Conservation (phyloP, 2,329 filamentous ascomycete species). For the Tolypocladium amazonense region DNA sequence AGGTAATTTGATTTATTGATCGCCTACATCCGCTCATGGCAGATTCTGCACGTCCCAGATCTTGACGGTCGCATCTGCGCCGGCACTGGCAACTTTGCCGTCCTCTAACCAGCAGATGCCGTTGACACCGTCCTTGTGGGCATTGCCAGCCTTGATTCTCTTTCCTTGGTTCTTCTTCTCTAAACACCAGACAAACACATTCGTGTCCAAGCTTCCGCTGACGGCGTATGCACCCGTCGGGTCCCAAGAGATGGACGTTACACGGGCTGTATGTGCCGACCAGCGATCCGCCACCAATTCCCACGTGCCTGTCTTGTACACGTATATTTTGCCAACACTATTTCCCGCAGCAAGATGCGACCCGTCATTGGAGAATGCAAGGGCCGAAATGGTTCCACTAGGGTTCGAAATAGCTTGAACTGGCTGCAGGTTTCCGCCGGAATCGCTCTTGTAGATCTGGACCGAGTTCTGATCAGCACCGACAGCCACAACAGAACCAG, state of each 20-base stretch:
- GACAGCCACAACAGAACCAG: conserved; percentile 59
- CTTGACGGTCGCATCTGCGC: conserved; percentile 85
- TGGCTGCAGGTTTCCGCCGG: conserved; percentile 43
- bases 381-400: conserved; percentile 60
- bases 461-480: conserved; percentile 65
- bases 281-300: conserved; percentile 67
- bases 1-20: neutral
- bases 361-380: conserved; percentile 78
- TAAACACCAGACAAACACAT: conserved; percentile 87
- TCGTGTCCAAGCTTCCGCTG: conserved; percentile 81
- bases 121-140: conserved; percentile 92
- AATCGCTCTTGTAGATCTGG: conserved; percentile 55
- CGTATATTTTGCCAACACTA: conserved; percentile 75
- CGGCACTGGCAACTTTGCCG: conserved; percentile 64
- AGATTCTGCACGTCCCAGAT: conserved; percentile 51
- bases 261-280: conserved; percentile 50
- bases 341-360: conserved; percentile 72
- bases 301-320: conserved; percentile 54
- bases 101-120: conserved; percentile 72
- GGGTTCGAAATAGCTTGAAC: conserved; percentile 53
- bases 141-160: conserved; percentile 73
- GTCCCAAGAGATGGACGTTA: conserved; percentile 63
- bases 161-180: conserved; percentile 68
- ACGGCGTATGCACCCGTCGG: conserved; percentile 64
- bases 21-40: conserved; percentile 11